Evolutionary conservation across 2,329 filamentous ascomycete species (phyloP), one percentile per base, ranked within the genome.

Genomic region (Sarocladium brachiariae): DNA sequence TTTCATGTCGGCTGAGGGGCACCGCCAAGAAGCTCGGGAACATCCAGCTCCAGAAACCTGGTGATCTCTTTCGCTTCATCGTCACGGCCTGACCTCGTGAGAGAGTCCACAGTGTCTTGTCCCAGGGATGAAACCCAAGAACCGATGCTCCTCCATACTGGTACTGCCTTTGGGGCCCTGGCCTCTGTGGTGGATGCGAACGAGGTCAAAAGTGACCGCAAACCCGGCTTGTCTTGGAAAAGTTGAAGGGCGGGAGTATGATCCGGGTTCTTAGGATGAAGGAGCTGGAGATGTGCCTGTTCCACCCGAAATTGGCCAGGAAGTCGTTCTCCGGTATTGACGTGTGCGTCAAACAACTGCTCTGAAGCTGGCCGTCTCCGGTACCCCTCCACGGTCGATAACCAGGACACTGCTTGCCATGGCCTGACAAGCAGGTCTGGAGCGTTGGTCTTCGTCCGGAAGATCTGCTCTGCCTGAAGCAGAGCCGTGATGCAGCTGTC

Each of bases 261-360:
- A 23, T 70, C 69, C 0, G 79, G 78, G 2, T 66, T 65, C 0
- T 72, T 73, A 0, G 79, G 79, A 57, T 82, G 78, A 51, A 77
- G 68, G 2, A 83, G 66, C 24, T 74, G 68, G 3, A 83, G 65
- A 55, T 82, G 79, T 0, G 78, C 78, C 27, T 69, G 66, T 47
- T 78, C 73, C 7, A 80, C 59, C 7, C 60, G 59, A 33, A 73
- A 61, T 1, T 66, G 61, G 21, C 58, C 58, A 4, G 62, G 56
- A 14, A 74, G 62, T 14, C 65, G 66, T 46, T 70, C 62, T 19
- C 73, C 74, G 4, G 77, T 67, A 35, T 69, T 66, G 33, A 76
- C 66, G 53, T 81, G 81, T 0, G 68, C 63, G 51, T 82, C 75
- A 50, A 80, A 83, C 1, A 78, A 64, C 5, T 64, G 56, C 18